A percentile compares a stretch with the other conserved stretches of the same genome.
phyloP scores from a whole-genome alignment of 352 stramenopile species.

The Pythium phragmiticola region DNA sequence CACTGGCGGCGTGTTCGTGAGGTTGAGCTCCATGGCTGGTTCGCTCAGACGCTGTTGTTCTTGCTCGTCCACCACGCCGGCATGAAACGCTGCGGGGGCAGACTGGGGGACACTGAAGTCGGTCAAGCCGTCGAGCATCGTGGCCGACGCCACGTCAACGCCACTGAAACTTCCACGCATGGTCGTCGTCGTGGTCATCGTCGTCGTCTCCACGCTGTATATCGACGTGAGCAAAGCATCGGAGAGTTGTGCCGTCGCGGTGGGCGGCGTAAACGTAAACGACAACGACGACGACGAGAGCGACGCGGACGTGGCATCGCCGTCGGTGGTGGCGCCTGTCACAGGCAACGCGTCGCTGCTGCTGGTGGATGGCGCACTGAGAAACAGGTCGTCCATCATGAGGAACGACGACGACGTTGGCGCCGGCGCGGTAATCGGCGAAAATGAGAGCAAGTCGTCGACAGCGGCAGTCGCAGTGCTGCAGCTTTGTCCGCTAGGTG shows the following conservation, averaged over 20 bases:
- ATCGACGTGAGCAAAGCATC: background rate
- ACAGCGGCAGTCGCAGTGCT: background rate
- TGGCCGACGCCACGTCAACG: constrained; percentile 1
- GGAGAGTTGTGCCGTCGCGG: background rate
- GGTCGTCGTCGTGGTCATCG: background rate
- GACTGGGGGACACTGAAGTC: constrained; percentile 12
- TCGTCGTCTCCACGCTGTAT: background rate
- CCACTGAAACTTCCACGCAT: constrained; percentile 10
- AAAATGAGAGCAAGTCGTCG: constrained; percentile 26
- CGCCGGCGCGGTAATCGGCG: constrained; percentile 14
- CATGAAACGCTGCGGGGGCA: constrained; percentile 3
- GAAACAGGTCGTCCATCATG: constrained; percentile 20
- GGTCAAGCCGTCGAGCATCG: background rate
- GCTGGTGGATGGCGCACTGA: background rate
- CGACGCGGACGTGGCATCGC: background rate
- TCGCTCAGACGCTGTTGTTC: too few relatives aligned
- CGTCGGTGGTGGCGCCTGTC: background rate
- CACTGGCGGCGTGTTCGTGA: too few relatives aligned
- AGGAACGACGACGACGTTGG: constrained; percentile 9
- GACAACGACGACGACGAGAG: too few relatives aligned
- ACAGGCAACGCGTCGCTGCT: too few relatives aligned
- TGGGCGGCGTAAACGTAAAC: too few relatives aligned
- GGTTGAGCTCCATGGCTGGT: too few relatives aligned
- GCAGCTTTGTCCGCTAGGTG: background rate
- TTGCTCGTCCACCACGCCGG: too few relatives aligned